phyloP scores from a whole-genome alignment of 306 rosid genomes.

The Cucurbita maxima region DNA sequence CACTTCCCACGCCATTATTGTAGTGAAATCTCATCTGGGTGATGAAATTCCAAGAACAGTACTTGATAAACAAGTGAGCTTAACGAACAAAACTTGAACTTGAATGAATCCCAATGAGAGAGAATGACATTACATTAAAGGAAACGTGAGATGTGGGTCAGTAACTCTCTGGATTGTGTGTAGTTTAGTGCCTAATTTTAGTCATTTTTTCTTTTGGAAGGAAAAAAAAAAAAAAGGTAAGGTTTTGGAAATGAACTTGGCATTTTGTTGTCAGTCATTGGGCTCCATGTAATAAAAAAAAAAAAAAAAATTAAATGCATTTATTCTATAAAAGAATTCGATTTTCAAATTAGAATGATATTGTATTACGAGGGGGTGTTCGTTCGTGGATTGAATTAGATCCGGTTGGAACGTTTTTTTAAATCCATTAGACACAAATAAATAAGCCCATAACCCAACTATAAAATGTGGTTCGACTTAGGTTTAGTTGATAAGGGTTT shows the following conservation, averaged over 20 bases:
- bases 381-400: no score
- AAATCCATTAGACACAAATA: no score
- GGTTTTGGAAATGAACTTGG: slow-evolving; percentile 12
- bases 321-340: no score
- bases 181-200: neutral
- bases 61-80: neutral
- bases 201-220: neutral
- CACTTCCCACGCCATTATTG: neutral
- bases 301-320: no score
- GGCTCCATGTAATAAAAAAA: neutral
- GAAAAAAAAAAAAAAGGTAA: neutral
- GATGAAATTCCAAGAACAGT: neutral
- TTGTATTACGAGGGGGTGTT: no score
- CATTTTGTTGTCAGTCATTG: slow-evolving; percentile 44
- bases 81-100: neutral
- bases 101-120: neutral
- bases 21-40: neutral
- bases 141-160: slow-evolving; percentile 4
- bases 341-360: no score
- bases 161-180: neutral
- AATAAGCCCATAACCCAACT: no score
- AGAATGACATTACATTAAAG: neutral
- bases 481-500: no score
- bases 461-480: no score
- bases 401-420: no score